Conservation (phyloP, 169 alveolate genomes). For the Eimeria praecox region DNA sequence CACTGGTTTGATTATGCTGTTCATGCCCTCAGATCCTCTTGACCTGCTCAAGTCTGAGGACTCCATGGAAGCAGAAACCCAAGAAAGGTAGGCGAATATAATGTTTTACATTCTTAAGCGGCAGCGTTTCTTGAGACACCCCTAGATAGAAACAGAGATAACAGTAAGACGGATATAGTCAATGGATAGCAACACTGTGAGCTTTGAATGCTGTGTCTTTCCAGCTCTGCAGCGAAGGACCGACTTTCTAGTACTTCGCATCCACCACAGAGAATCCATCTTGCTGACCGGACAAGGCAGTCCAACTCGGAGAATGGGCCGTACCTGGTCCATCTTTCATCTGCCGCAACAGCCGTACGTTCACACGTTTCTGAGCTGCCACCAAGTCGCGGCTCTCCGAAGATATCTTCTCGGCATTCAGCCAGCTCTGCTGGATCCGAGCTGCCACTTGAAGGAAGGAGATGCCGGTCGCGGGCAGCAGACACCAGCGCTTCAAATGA, state of each 20-base stretch:
- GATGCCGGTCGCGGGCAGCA: conserved; percentile 58
- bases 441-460: conserved; percentile 1
- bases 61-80: background rate
- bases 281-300: background rate
- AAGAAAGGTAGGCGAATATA: background rate
- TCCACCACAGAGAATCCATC: background rate
- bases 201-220: background rate
- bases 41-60: conserved; percentile 49
- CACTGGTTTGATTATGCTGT: background rate
- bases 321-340: background rate
- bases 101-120: background rate
- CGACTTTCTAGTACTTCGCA: background rate
- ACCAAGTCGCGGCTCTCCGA: conserved; percentile 23
- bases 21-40: conserved; percentile 58
- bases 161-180: too few relatives aligned
- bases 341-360: background rate
- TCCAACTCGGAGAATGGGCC: background rate
- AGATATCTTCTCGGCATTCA: background rate
- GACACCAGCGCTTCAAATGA: conserved; percentile 15
- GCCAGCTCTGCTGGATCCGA: conserved; percentile 22
- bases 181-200: background rate
- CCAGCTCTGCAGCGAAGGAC: background rate
- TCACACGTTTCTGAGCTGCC: background rate
- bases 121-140: background rate
- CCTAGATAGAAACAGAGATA: background rate